These are phyloP conservation scores for Aspergillus ruber DNA, from an alignment of 2,329 filamentous ascomycete genomes.

Conservation along the genomic window DNA sequence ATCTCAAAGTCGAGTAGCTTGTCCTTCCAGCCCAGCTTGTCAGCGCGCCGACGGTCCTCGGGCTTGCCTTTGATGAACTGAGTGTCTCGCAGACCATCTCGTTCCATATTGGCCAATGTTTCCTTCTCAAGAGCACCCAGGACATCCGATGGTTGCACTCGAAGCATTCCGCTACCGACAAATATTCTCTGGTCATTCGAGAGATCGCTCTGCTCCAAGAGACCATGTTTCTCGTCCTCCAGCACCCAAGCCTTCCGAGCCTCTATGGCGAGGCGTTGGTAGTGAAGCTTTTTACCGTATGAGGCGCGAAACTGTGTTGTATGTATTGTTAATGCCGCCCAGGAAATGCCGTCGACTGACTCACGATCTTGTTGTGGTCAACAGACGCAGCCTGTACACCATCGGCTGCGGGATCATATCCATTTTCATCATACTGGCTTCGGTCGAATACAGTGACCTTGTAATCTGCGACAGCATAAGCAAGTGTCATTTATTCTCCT, in stretches of 20 bases:
- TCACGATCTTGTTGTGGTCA: not conserved
- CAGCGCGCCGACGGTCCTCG: conserved; percentile 10
- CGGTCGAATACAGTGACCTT: not conserved
- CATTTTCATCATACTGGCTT: not conserved
- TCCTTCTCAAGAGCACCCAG: conserved; percentile 10
- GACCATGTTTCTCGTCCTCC: not conserved
- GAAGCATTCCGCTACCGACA: conserved; percentile 13
- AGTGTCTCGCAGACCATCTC: conserved; percentile 6
- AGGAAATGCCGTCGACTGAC: not conserved
- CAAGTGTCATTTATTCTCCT: not conserved
- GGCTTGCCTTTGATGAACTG: conserved; percentile 10
- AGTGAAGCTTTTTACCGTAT: not conserved
- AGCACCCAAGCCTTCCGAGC: not conserved
- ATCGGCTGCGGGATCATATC: not conserved
- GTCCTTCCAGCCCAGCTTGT: conserved; percentile 7
- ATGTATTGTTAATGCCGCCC: not conserved
- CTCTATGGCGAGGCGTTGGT: not conserved
- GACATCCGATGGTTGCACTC: conserved; percentile 10
- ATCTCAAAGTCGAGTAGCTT: conserved; percentile 12
- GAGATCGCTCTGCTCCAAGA: not conserved
- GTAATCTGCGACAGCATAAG: not conserved
- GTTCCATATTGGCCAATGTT: conserved; percentile 12
- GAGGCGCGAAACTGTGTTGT: not conserved
- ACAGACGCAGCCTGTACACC: not conserved
- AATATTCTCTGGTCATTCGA: conserved; percentile 2